Evolutionary conservation across 495 filamentous ascomycete species (phyloP).

Genomic region (Parathielavia hyrcaniae): DNA sequence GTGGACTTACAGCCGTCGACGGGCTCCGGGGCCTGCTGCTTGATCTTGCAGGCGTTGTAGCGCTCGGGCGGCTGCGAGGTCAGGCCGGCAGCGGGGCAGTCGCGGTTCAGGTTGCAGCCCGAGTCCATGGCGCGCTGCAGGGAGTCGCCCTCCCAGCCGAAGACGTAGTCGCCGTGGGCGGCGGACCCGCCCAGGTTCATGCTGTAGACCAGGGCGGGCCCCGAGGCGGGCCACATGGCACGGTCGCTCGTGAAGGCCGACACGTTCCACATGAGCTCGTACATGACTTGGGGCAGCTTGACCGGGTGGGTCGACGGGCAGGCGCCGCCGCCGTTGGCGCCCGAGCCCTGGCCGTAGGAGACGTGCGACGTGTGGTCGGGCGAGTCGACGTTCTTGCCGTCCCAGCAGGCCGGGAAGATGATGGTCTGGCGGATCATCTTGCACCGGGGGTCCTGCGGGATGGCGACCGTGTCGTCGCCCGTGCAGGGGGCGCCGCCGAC

Average conservation of each 20-base stretch:
- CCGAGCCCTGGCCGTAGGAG: constrained; percentile 35
- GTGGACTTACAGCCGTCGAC: constrained; percentile 50
- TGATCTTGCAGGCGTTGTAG: constrained; percentile 46
- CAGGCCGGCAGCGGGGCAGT: constrained; percentile 44
- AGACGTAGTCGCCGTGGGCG: constrained; percentile 29
- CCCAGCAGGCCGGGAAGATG: constrained; percentile 51
- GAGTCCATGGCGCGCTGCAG: constrained; percentile 43
- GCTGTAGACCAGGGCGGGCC: constrained; percentile 23
- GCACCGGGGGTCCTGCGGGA: constrained; percentile 40
- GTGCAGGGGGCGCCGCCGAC: constrained; percentile 33
- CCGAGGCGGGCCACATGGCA: constrained; percentile 41
- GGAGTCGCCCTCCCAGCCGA: constrained; percentile 39
- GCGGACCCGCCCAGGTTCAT: constrained; percentile 25
- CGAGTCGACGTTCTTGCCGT: constrained; percentile 51
- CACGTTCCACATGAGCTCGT: constrained; percentile 47
- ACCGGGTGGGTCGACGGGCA: constrained; percentile 46
- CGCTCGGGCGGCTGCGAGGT: constrained; percentile 37
- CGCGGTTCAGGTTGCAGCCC: constrained; percentile 47
- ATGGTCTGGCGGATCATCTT: constrained; percentile 45
- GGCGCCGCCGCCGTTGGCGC: constrained; percentile 37
- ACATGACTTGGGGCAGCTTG: constrained; percentile 44
- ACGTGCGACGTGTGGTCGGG: constrained; percentile 49
- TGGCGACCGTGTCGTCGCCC: constrained; percentile 30
- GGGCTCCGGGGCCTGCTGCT: constrained; percentile 45
- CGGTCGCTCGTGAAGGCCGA: constrained; percentile 42